phyloP scores from a whole-genome alignment of 305 asterid species.

The Plantago rigida region DNA sequence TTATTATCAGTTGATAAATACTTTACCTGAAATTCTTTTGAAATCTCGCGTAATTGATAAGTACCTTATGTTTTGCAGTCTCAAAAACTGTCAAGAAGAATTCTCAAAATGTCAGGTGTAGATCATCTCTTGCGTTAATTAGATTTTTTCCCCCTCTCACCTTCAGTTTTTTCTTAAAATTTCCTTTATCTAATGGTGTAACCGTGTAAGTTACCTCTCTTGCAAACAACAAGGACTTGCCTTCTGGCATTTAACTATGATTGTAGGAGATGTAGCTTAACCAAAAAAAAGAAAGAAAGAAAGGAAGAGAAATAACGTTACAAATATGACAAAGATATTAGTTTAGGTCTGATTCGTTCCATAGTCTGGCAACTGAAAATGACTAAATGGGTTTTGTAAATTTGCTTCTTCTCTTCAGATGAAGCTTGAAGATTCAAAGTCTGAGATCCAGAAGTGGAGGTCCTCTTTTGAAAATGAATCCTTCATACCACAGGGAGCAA shows the following conservation, averaged over 20 bases:
- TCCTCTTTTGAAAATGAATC: conserved; percentile 73
- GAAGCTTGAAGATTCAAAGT: conserved; percentile 65
- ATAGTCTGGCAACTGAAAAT: neutral
- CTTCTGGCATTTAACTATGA: no score
- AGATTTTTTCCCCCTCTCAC: neutral
- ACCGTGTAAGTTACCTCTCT: conserved; percentile 1
- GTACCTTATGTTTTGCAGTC: conserved; percentile 47
- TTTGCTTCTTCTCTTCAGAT: conserved; percentile 37
- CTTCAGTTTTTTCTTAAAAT: neutral
- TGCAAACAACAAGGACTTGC: no score
- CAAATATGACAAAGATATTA: no score
- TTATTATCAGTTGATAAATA: neutral
- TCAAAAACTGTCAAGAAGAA: conserved; percentile 65
- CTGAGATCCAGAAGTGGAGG: conserved; percentile 88
- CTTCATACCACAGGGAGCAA: conserved; percentile 53
- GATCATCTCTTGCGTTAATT: conserved; percentile 8
- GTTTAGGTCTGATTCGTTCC: neutral
- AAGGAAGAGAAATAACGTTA: no score
- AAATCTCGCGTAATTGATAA: no score
- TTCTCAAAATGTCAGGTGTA: conserved; percentile 70
- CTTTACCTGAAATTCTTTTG: no score
- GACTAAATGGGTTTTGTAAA: neutral
- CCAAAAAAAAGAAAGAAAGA: no score
- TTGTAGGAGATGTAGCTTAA: neutral
- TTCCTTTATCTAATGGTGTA: neutral